Evolutionary conservation across 208 protist species (phyloP), one percentile per base, ranked within the genome.

Genomic region (Crithidia acanthocephali): DNA sequence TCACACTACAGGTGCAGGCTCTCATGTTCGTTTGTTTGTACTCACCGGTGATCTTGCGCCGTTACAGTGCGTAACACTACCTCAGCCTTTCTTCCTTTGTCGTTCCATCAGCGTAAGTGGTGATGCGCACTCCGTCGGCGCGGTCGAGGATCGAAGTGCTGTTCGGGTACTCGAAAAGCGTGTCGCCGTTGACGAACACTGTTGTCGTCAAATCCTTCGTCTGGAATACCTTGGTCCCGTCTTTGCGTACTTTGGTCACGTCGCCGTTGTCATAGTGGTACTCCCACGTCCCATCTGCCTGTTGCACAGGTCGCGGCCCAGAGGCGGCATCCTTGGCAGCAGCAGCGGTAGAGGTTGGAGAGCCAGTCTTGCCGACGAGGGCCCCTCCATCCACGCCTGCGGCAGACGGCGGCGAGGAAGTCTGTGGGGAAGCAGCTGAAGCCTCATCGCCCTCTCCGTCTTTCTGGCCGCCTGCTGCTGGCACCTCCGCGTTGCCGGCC

Each of bases 121-220:
- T 94, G 8, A 94, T 61, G 33, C 85, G 85, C n/a, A 91, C 69
- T 9, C 91, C 91, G 79, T 96, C 91, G 1, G 79, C 73, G 37
- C 87, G 84, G 51, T 93, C 85, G 52, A 94, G 65, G 50, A 96
- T 92, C 1, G 82, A 85, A 11, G 85, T 88, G 40, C 72, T 81
- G 53, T 94, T 90, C 1, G 84, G 70, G 56, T 96, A 96, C 71
- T 94, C 87, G 52, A 86, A 94, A 16, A 93, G 79, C 7, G 83
- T 94, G 56, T 77, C 81, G 10, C 86, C 84, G 71, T 93, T 83
- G 6, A 78, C 25, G 50, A 72, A 87, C 25, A 91, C 84, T 0
- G 87, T 96, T 20, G 88, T 96, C 1, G 76, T 91, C 30, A 94
- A 40, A 4, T 79, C 68, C 10, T 76, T 60, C 16, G 81, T 82